phyloP scores from a whole-genome alignment of 495 filamentous ascomycete species.

The Lasiosphaeria hispida region DNA sequence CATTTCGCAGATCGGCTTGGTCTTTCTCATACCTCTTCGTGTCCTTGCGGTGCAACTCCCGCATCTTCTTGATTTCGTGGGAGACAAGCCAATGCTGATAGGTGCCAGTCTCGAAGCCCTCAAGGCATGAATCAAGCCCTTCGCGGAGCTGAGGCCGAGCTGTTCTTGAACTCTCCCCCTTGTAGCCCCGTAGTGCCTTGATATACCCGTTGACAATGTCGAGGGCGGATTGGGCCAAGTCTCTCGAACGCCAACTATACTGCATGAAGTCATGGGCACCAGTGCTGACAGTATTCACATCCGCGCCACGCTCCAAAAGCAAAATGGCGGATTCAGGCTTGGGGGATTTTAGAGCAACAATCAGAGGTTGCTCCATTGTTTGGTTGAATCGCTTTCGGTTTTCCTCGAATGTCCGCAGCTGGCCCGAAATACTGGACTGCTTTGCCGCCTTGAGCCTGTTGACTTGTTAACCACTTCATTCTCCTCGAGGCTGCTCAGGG shows the following conservation, averaged over 20 bases:
- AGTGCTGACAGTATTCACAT: constrained; percentile 51
- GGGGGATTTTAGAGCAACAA: constrained; percentile 52
- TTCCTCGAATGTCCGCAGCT: constrained; percentile 35
- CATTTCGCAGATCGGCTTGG: constrained; percentile 17
- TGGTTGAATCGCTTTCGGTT: constrained; percentile 42
- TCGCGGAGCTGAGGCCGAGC: constrained; percentile 18
- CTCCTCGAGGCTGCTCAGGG: neutral
- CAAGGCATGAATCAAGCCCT: constrained; percentile 42
- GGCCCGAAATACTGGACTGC: constrained; percentile 19
- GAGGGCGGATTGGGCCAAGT: constrained; percentile 47
- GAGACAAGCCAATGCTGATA: constrained; percentile 54
- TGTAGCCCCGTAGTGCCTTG: constrained; percentile 42
- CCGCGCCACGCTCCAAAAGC: constrained; percentile 57
- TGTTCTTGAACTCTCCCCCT: constrained; percentile 25
- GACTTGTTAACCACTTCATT: neutral
- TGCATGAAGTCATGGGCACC: constrained; percentile 32
- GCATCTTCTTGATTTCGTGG: constrained; percentile 26
- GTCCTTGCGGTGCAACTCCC: constrained; percentile 11
- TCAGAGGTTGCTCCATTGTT: constrained; percentile 55
- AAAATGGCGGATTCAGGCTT: constrained; percentile 52
- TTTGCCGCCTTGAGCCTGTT: constrained; percentile 40
- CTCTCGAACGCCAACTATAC: constrained; percentile 11
- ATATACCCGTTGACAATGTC: constrained; percentile 56
- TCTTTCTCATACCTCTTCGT: constrained; percentile 34
- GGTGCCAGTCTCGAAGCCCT: constrained; percentile 41